Conservation (phyloP, 2,329 filamentous ascomycete genomes). For the Trichophyton verrucosum region DNA sequence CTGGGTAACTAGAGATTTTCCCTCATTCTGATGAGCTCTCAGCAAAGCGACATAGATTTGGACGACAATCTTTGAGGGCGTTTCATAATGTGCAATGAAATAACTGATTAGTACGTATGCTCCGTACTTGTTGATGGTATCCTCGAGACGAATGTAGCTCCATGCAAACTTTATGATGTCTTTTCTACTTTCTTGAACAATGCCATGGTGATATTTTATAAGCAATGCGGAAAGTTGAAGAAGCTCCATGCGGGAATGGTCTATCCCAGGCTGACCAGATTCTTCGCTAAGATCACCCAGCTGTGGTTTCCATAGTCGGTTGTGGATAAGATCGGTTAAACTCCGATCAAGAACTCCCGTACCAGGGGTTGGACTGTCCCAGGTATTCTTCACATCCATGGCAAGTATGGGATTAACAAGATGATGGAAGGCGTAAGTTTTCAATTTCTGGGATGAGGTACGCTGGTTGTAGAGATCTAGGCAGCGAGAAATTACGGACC, state of each 20-base stretch:
- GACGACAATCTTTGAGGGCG: constrained; percentile 85
- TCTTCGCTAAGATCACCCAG: constrained; percentile 73
- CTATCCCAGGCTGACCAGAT: constrained; percentile 69
- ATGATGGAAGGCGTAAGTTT: constrained; percentile 83
- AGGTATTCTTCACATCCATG: constrained; percentile 85
- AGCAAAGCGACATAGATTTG: constrained; percentile 89
- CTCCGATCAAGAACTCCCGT: constrained; percentile 71
- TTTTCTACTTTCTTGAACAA: constrained; percentile 83
- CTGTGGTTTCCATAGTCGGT: constrained; percentile 87
- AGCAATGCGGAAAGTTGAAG: constrained; percentile 89
- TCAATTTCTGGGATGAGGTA: constrained; percentile 71
- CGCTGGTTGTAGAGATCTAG: constrained; percentile 76
- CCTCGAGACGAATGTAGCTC: constrained; percentile 96
- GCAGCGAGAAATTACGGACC: constrained; percentile 66
- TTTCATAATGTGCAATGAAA: constrained; percentile 95
- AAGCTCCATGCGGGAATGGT: constrained; percentile 91
- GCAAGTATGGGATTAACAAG: constrained; percentile 92
- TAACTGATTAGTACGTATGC: constrained; percentile 95
- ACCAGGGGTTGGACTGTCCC: constrained; percentile 46
- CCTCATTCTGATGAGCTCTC: constrained; percentile 90
- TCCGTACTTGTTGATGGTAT: constrained; percentile 97
- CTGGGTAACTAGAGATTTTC: constrained; percentile 80
- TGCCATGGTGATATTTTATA: constrained; percentile 83
- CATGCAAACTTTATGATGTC: constrained; percentile 99
- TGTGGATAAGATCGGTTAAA: constrained; percentile 81